Evolutionary conservation across 371 early-diverging fungal genomes (phyloP).

Genomic region (Syncephalastrum sp.): DNA sequence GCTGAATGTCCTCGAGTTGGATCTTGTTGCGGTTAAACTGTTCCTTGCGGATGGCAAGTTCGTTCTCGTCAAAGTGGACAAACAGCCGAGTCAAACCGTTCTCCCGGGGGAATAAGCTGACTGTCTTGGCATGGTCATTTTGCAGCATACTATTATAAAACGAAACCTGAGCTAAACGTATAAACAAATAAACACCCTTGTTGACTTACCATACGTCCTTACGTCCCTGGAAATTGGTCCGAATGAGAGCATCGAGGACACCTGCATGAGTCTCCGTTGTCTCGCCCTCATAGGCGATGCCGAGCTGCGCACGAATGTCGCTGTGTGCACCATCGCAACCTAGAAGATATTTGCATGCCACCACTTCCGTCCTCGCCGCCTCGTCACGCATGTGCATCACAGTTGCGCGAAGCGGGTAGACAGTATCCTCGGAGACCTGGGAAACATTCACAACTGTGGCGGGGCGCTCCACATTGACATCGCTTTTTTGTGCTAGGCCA

Average conservation of each 20-base stretch:
- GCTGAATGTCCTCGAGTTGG: conserved; percentile 46
- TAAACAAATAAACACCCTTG: conserved; percentile 3
- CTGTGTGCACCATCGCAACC: conserved; percentile 51
- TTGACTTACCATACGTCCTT: conserved; percentile 44
- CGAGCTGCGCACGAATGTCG: conserved; percentile 36
- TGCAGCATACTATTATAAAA: conserved; percentile 30
- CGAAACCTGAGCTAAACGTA: not conserved
- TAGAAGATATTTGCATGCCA: conserved; percentile 42
- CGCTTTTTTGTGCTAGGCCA: conserved; percentile 19
- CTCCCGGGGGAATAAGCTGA: conserved; percentile 42
- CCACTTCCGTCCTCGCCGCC: conserved; percentile 23
- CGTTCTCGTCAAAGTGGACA: conserved; percentile 44
- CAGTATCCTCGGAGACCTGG: conserved; percentile 6
- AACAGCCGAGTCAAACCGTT: conserved; percentile 46
- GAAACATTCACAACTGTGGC: conserved; percentile 30
- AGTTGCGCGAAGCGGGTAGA: conserved; percentile 31
- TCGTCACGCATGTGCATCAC: conserved; percentile 38
- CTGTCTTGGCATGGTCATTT: conserved; percentile 36
- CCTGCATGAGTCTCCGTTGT: conserved; percentile 47
- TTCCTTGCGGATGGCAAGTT: conserved; percentile 36
- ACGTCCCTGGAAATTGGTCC: conserved; percentile 37
- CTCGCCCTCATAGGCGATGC: conserved; percentile 36
- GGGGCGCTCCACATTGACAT: conserved; percentile 45
- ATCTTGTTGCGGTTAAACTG: conserved; percentile 47
- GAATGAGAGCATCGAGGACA: conserved; percentile 45